Evolutionary conservation across 495 filamentous ascomycete genomes (phyloP).

Genomic region (Arthonia radiata): DNA sequence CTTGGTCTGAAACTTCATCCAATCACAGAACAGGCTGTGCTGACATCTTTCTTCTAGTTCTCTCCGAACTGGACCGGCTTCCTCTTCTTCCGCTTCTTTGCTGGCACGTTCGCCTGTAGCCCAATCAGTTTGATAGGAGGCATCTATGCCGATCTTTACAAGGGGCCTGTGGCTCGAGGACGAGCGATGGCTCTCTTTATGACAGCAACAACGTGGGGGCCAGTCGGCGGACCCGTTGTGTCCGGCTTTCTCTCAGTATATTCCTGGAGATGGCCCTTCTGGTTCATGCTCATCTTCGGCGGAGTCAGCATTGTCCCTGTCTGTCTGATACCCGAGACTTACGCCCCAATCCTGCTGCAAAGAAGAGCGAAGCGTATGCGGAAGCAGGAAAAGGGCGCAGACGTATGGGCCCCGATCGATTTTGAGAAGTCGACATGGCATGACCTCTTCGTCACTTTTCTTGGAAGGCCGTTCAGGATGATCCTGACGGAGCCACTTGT

Average conservation of each 20-base stretch:
- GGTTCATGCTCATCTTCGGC: slow-evolving; percentile 33
- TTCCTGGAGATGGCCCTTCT: slow-evolving; percentile 39
- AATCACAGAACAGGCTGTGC: not conserved
- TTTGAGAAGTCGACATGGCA: slow-evolving; percentile 15
- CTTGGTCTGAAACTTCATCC: not conserved
- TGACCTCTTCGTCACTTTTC: slow-evolving; percentile 14
- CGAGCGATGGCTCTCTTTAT: slow-evolving; percentile 49
- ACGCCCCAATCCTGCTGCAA: slow-evolving; percentile 30
- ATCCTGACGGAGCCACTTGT: slow-evolving; percentile 36
- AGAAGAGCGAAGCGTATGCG: slow-evolving; percentile 27
- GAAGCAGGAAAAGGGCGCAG: slow-evolving; percentile 15
- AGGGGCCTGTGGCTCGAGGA: slow-evolving; percentile 31
- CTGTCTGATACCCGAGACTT: slow-evolving; percentile 35
- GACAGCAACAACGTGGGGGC: slow-evolving; percentile 25
- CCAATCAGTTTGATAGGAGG: slow-evolving; percentile 50
- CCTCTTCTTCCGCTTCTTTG: slow-evolving; percentile 41
- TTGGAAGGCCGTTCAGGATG: slow-evolving; percentile 27
- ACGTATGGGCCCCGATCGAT: slow-evolving; percentile 18
- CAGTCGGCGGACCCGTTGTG: slow-evolving; percentile 12
- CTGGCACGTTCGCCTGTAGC: slow-evolving; percentile 36
- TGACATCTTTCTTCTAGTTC: slow-evolving; percentile 29
- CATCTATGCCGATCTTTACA: slow-evolving; percentile 47
- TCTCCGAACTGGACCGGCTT: slow-evolving; percentile 41
- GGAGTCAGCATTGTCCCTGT: slow-evolving; percentile 21
- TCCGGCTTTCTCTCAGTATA: slow-evolving; percentile 12